phyloP scores from a whole-genome alignment of 1,284 basidiomycete genomes.

The Phylloporus sp. region DNA sequence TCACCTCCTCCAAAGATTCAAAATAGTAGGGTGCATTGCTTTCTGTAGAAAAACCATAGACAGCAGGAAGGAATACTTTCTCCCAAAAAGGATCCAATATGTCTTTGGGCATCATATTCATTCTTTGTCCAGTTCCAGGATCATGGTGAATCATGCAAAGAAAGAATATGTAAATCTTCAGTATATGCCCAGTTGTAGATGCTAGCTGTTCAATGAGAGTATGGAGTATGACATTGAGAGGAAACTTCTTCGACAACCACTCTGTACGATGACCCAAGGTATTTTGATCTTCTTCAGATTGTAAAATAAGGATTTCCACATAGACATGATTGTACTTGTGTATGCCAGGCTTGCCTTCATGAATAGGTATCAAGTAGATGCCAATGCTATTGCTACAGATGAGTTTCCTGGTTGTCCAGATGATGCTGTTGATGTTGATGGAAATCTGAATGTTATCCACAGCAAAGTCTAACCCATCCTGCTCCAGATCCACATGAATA shows the following conservation, averaged over 20 bases:
- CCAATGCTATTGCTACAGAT: slow-evolving; percentile 5
- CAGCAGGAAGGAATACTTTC: not conserved
- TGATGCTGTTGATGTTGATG: slow-evolving; percentile 22
- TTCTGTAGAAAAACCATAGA: not conserved
- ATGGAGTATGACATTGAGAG: not conserved
- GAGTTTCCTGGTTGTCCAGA: slow-evolving; percentile 13
- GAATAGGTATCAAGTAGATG: slow-evolving; percentile 4
- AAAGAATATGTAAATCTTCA: slow-evolving; percentile 1
- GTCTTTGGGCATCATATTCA: not conserved
- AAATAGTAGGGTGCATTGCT: too few species aligned
- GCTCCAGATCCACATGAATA: slow-evolving; percentile 10
- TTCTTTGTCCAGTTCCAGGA: too few species aligned
- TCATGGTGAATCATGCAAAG: slow-evolving; percentile 3
- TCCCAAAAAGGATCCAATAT: slow-evolving; percentile 4
- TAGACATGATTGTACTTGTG: slow-evolving; percentile 1
- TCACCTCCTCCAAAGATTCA: not conserved
- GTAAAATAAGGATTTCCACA: not conserved
- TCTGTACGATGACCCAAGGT: not conserved
- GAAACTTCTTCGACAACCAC: not conserved
- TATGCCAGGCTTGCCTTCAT: slow-evolving; percentile 1
- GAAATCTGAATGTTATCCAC: slow-evolving; percentile 1
- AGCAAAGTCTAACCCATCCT: not conserved
- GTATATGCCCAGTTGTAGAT: too few species aligned
- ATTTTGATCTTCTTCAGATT: not conserved
- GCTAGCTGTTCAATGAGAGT: not conserved